Percentiles rank a stretch among this genome's conserved stretches.
Evolutionary conservation across 257 asterid species (phyloP).

Genomic region (Solanum lycopersicoides): DNA sequence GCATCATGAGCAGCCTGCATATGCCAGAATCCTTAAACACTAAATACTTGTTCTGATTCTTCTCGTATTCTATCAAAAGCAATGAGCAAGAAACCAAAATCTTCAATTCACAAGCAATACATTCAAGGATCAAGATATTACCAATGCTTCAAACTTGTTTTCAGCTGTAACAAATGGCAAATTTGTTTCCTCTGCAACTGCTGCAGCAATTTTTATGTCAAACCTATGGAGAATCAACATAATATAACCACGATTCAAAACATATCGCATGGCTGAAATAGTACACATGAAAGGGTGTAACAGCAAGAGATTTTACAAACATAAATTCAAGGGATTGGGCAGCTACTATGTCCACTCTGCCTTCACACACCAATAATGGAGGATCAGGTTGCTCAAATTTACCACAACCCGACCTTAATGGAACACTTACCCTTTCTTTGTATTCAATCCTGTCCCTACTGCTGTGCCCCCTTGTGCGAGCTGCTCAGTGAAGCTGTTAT

Average conservation of each 20-base stretch:
- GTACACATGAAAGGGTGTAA: neutral
- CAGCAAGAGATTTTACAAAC: neutral
- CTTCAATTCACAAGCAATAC: neutral
- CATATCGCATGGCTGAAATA: neutral
- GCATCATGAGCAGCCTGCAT: constrained; percentile 97
- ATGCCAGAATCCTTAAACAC: constrained; percentile 1
- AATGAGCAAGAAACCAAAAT: neutral
- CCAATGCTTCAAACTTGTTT: constrained; percentile 99
- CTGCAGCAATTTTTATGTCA: constrained; percentile 91
- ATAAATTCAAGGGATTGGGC: neutral
- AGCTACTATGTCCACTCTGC: neutral
- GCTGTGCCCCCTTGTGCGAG: constrained; percentile 99
- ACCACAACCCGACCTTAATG: neutral
- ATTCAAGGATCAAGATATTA: constrained; percentile 17
- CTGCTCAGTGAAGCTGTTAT: constrained; percentile 40
- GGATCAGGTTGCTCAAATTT: neutral
- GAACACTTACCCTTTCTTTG: constrained; percentile 72
- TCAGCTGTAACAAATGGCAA: constrained; percentile 98
- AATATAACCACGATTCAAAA: neutral
- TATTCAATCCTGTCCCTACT: constrained; percentile 96
- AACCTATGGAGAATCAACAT: constrained; percentile 40
- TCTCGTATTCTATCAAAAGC: neutral
- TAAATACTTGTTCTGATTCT: neutral
- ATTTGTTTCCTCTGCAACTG: constrained; percentile 91
- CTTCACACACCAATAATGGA: neutral